Base-by-base conservation (phyloP, 441 rosid genomes). In the Oxalis stricta region DNA sequence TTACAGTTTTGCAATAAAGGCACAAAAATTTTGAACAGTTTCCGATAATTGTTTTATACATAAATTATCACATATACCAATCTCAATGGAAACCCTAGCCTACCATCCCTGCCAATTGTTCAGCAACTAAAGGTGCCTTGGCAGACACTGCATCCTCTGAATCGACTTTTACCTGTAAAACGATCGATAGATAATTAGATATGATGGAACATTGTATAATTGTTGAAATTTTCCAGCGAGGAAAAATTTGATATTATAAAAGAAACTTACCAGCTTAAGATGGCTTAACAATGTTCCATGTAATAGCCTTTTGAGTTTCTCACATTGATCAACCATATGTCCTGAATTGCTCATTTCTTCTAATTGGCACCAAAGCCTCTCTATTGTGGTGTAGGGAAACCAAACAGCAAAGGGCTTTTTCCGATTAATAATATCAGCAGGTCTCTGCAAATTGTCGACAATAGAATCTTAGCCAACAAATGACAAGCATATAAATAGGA, bases 341-440 rank as follows among this genome's bases (percentile, higher is more conserved):
- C 86, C 92, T 7, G 59, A 61, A 39, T 48, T 68, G 54, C 72
- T 73, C 40, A 64, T 49, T 50, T 55, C 70, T 63, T 79, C 94
- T 5, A 92, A 79, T 39, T 73, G 84, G 72, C 80, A 76, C 95
- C 97, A 92, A 1, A 92, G 59, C 8, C 70, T 66, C 54, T 92
- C 94, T 28, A 82, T 58, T 20, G 73, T 56, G 31, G 86, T 68
- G 60, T 87, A 92, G 4, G 97, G 96, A 52, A 92, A 87, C 95
- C 97, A 84, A 18, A 60, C 75, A 12, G 89, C 76, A 35, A 71
- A 75, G 15, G 86, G 83, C 50, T 64, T 75, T 62, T 92, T 87
- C 60, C 93, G 70, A 39, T 77, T 72, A 33, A 79, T 44, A 46
- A 91, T 63, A 48, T 79, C 75, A 16, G 74, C 66, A 12, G 97